A percentile compares a stretch with the other conserved stretches of the same genome.
Evolutionary conservation across 1,284 basidiomycete genomes (phyloP).

Genomic region (Apiotrichum mycotoxinovorans): DNA sequence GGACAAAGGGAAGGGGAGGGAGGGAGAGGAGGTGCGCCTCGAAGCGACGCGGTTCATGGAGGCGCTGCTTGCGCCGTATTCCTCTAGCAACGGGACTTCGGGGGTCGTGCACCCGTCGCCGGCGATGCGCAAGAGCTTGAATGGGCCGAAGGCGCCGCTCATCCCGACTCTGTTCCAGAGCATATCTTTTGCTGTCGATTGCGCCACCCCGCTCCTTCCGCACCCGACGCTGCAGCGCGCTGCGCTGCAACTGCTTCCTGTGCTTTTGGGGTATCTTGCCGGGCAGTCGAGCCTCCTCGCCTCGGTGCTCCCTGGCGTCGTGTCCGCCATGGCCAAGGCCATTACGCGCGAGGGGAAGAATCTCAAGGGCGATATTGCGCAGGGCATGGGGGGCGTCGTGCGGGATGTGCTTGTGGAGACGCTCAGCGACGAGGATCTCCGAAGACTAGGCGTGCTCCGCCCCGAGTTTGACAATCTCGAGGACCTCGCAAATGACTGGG

Average conservation of each 20-base stretch:
- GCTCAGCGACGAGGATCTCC: slow-evolving; percentile 60
- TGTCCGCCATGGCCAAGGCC: slow-evolving; percentile 69
- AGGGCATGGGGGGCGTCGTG: slow-evolving; percentile 60
- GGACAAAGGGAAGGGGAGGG: slow-evolving; percentile 46
- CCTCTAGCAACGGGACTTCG: too few relatives aligned
- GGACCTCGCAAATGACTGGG: slow-evolving; percentile 37
- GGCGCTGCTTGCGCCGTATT: slow-evolving; percentile 29
- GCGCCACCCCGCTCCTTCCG: slow-evolving; percentile 55
- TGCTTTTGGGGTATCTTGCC: slow-evolving; percentile 63
- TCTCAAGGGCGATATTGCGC: slow-evolving; percentile 49
- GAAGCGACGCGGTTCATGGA: slow-evolving; percentile 33
- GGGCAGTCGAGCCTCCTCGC: slow-evolving; percentile 57
- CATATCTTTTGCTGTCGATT: slow-evolving; percentile 63
- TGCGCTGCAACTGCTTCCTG: slow-evolving; percentile 61
- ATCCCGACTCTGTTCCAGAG: slow-evolving; percentile 79
- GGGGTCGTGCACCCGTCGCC: slow-evolving; percentile 51
- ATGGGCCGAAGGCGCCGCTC: slow-evolving; percentile 52
- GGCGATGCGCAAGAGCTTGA: slow-evolving; percentile 53
- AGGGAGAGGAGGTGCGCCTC: slow-evolving; percentile 35
- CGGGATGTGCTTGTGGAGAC: slow-evolving; percentile 52
- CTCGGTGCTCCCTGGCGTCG: slow-evolving; percentile 73
- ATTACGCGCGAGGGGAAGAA: slow-evolving; percentile 41
- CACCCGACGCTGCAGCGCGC: slow-evolving; percentile 61
- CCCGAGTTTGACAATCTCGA: slow-evolving; percentile 51
- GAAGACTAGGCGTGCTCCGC: slow-evolving; percentile 59